phyloP scores from a whole-genome alignment of 2,329 filamentous ascomycete species.

The Exophiala bonariae region DNA sequence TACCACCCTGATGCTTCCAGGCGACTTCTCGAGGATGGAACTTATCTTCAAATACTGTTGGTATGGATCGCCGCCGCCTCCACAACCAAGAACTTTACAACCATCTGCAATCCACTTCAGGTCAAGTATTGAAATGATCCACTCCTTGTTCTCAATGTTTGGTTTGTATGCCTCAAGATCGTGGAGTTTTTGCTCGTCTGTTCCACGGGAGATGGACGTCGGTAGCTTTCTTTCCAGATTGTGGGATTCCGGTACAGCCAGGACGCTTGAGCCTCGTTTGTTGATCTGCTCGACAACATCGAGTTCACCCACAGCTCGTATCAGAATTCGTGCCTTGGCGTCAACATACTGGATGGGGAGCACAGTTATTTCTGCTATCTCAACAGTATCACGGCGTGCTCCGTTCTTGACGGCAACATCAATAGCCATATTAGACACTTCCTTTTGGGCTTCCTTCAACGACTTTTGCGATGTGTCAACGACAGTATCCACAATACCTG shows the following conservation, averaged over 20 bases:
- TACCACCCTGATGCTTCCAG: conserved; percentile 52
- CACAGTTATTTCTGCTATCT: conserved; percentile 38
- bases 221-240: too few relatives aligned
- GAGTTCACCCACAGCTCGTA: conserved; percentile 36
- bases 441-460: conserved; percentile 12
- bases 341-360: conserved; percentile 40
- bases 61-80: conserved; percentile 47
- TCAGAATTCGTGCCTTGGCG: conserved; percentile 28
- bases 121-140: conserved; percentile 48
- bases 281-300: conserved; percentile 1
- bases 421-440: conserved; percentile 26
- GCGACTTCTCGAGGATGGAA: conserved; percentile 10
- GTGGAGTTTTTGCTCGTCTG: too few relatives aligned
- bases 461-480: conserved; percentile 12
- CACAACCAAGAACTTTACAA: conserved; percentile 51
- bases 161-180: conserved; percentile 27
- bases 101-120: conserved; percentile 48
- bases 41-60: conserved; percentile 23
- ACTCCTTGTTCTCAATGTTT: conserved; percentile 29
- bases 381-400: conserved; percentile 34
- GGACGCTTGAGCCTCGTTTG: too few relatives aligned
- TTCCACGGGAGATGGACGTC: too few relatives aligned
- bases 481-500: conserved; percentile 16
- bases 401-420: conserved; percentile 34
- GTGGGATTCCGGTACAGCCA: too few relatives aligned